Percentiles rank a stretch among this genome's conserved stretches.
Conservation (phyloP, 371 early-diverging fungal species). For the Actinomortierella wolfii region DNA sequence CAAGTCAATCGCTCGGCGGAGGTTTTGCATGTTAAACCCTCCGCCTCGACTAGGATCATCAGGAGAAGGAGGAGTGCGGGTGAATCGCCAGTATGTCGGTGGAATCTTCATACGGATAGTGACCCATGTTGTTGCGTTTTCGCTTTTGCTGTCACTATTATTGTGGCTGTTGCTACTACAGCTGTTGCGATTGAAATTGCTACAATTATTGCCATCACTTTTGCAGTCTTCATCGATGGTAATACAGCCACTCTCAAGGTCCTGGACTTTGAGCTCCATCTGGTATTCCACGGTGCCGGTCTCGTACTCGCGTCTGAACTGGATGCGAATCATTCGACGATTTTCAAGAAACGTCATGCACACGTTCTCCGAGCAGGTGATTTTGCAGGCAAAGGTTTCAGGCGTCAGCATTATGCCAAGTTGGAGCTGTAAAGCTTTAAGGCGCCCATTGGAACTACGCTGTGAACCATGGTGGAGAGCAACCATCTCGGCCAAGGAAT, state of each 20-base stretch:
- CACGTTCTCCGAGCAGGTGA: constrained; percentile 10
- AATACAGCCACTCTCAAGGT: constrained; percentile 31
- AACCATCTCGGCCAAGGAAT: too few species aligned
- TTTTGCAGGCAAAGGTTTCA: constrained; percentile 4
- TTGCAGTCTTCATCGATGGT: constrained; percentile 5
- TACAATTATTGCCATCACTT: too few species aligned
- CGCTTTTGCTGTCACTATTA: too few species aligned
- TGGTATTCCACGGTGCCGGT: constrained; percentile 25
- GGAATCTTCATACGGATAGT: constrained; percentile 30
- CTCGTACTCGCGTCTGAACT: constrained; percentile 16
- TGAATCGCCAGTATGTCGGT: constrained; percentile 26
- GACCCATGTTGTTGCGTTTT: background rate
- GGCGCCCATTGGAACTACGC: too few species aligned
- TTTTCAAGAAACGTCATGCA: constrained; percentile 10
- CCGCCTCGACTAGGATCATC: background rate
- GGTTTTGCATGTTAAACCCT: constrained; percentile 11
- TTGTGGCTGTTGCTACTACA: too few species aligned
- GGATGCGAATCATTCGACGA: constrained; percentile 15
- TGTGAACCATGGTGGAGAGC: too few species aligned
- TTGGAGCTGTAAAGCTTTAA: too few species aligned
- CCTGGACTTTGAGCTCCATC: constrained; percentile 34
- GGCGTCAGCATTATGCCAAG: too few species aligned
- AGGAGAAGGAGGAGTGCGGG: too few species aligned
- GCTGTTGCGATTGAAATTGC: too few species aligned
- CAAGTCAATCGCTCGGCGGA: constrained; percentile 34